These are phyloP conservation scores for Penicillium coprophilum DNA, from an alignment of 495 filamentous ascomycete genomes.

Conservation along the genomic window DNA sequence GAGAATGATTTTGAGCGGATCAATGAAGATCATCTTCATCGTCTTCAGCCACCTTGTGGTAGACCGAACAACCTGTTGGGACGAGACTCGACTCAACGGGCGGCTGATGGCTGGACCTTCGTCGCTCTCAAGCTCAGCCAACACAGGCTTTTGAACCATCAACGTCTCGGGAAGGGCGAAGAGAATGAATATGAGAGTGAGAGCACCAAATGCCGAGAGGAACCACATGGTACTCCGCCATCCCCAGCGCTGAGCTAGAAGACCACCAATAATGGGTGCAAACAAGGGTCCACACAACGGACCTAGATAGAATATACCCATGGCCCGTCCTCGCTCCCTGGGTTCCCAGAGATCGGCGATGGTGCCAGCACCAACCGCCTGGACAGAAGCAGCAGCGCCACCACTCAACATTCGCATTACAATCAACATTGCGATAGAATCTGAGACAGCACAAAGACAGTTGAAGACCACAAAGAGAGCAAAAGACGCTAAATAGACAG, in stretches of 20 bases:
- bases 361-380: constrained; percentile 89
- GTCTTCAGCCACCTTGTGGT: constrained; percentile 53
- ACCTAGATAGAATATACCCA: constrained; percentile 91
- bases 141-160: constrained; percentile 22
- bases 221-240: constrained; percentile 93
- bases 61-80: constrained; percentile 58
- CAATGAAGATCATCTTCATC: constrained; percentile 68
- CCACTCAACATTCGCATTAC: constrained; percentile 80
- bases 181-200: constrained; percentile 60
- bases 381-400: constrained; percentile 82
- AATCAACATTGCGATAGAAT: constrained; percentile 80
- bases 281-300: constrained; percentile 84
- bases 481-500: constrained; percentile 85
- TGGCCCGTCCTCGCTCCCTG: constrained; percentile 77
- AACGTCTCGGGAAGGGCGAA: constrained; percentile 74
- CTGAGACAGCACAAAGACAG: constrained; percentile 67
- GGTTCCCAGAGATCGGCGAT: constrained; percentile 91
- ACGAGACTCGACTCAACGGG: constrained; percentile 57
- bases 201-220: constrained; percentile 70
- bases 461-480: constrained; percentile 76
- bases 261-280: constrained; percentile 84
- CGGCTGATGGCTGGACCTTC: constrained; percentile 26
- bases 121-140: constrained; percentile 20
- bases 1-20: constrained; percentile 76
- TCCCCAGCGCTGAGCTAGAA: constrained; percentile 64